Evolutionary conservation across 2,329 filamentous ascomycete species (phyloP).

Genomic region (Colletotrichum orchidophilum): DNA sequence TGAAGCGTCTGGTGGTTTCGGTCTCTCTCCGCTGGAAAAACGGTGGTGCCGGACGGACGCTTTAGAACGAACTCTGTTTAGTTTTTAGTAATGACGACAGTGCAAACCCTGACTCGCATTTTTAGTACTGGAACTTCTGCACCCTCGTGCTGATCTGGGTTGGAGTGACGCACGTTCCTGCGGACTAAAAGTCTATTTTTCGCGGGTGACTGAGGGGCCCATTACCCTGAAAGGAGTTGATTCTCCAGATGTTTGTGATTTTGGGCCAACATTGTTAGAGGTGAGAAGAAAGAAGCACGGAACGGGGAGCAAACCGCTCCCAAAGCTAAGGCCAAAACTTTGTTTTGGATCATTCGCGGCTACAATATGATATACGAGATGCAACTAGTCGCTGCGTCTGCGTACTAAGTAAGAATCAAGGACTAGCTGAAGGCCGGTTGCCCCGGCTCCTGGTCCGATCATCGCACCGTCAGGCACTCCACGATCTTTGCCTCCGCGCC

Average conservation of each 20-base stretch:
- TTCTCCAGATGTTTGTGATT: background rate
- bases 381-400: background rate
- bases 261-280: background rate
- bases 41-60: background rate
- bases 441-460: background rate
- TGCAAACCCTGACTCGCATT: conserved; percentile 8
- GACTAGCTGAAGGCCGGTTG: background rate
- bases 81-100: conserved; percentile 10
- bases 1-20: background rate
- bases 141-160: conserved; percentile 21
- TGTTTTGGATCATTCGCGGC: background rate
- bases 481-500: background rate
- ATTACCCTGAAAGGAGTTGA: background rate
- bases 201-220: background rate
- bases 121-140: background rate
- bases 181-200: conserved; percentile 2
- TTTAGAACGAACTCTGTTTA: conserved; percentile 16
- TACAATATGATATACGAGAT: background rate
- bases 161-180: conserved; percentile 26
- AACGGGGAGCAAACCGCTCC: background rate
- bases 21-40: background rate
- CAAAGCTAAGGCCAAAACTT: background rate
- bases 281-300: background rate
- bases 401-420: background rate
- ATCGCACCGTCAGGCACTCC: background rate